A percentile compares a stretch with the other conserved stretches of the same genome.
Conservation (phyloP, 495 filamentous ascomycete genomes). For the Mytilinidion resinicola region DNA sequence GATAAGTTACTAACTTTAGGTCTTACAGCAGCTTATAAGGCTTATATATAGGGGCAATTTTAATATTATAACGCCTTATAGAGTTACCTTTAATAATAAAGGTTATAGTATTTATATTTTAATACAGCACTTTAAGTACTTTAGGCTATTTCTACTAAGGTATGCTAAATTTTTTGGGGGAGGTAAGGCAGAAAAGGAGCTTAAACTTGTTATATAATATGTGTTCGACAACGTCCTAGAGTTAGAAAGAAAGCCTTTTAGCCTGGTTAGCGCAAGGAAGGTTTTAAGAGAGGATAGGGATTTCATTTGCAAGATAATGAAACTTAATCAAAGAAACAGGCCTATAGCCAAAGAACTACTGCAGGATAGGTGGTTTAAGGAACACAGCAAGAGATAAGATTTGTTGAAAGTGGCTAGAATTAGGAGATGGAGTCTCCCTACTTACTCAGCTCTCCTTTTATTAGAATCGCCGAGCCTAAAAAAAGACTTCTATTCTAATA, state of each 20-base stretch:
- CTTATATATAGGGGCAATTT: conserved; percentile 39
- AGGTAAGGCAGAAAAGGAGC: conserved; percentile 23
- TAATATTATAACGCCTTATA: conserved; percentile 42
- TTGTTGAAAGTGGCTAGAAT: no score
- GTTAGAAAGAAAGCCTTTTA: conserved; percentile 24
- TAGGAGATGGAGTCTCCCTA: no score
- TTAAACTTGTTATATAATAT: not conserved
- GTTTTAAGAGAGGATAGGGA: conserved; percentile 24
- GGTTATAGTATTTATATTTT: conserved; percentile 42
- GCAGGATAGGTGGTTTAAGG: conserved; percentile 16
- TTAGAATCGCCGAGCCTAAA: no score
- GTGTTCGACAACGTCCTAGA: conserved; percentile 12
- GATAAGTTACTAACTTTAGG: conserved; percentile 11
- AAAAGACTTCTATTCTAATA: no score
- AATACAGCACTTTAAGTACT: conserved; percentile 37
- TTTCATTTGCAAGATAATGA: conserved; percentile 35
- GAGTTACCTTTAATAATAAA: conserved; percentile 35
- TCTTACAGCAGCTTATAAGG: conserved; percentile 36
- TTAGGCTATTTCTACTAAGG: conserved; percentile 41
- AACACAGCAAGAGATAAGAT: no score
- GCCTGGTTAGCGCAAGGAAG: conserved; percentile 8
- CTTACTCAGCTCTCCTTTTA: no score
- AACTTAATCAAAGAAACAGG: conserved; percentile 34
- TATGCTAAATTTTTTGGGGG: no score
- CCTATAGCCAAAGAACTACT: conserved; percentile 31